These are phyloP conservation scores for Truncatella angustata DNA, from an alignment of 2,329 filamentous ascomycete genomes.

Conservation along the genomic window DNA sequence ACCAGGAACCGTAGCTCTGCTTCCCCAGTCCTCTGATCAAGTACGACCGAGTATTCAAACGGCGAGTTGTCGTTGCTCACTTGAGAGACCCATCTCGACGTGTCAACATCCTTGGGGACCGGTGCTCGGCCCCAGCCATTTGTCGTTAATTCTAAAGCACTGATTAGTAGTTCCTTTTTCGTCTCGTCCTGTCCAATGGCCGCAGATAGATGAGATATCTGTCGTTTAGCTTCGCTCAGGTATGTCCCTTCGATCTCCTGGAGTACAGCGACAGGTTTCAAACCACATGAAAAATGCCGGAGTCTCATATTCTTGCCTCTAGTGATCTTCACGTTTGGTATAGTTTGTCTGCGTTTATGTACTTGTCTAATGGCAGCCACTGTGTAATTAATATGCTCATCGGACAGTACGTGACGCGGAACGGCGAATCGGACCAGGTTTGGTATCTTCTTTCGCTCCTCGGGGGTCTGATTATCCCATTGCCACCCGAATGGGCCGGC, in stretches of 20 bases:
- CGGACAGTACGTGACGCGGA: constrained; percentile 18
- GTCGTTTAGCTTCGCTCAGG: constrained; percentile 14
- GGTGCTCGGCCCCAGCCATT: constrained; percentile 10
- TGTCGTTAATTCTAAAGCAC: constrained; percentile 9
- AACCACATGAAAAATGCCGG: constrained; percentile 16
- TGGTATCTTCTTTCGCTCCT: constrained; percentile 12
- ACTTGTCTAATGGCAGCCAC: constrained; percentile 17
- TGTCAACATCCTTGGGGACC: constrained; percentile 5
- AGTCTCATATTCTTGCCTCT: constrained; percentile 18
- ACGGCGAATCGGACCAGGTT: constrained; percentile 20
- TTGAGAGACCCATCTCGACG: constrained; percentile 11
- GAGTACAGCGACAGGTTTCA: constrained; percentile 15
- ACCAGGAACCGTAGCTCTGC: constrained; percentile 17
- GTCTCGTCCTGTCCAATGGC: constrained; percentile 11
- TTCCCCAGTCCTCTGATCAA: constrained; percentile 15
- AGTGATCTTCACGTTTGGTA: constrained; percentile 17
- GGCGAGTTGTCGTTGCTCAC: constrained; percentile 16
- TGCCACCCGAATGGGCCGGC: constrained; percentile 18
- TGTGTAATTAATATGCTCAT: constrained; percentile 18
- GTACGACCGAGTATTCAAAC: constrained; percentile 15
- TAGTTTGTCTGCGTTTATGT: constrained; percentile 14
- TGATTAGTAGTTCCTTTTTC: constrained; percentile 4
- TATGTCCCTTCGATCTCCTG: constrained; percentile 7
- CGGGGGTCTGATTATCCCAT: constrained; percentile 18
- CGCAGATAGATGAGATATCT: constrained; percentile 12